Conservation (phyloP, 2,329 filamentous ascomycete genomes). For the Lecanosticta acicola region DNA sequence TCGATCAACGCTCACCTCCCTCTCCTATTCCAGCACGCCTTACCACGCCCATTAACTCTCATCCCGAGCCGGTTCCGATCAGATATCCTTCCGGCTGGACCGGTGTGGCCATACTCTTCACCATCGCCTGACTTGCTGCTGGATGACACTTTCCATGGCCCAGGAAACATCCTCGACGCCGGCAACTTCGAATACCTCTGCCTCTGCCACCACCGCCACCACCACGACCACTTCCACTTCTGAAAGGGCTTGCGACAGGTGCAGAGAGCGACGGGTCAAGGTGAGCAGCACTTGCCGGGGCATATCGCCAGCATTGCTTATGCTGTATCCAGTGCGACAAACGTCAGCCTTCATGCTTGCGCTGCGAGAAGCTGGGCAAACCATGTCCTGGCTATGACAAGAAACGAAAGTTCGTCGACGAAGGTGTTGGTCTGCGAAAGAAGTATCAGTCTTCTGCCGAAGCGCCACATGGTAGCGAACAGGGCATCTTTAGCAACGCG, state of each 20-base stretch:
- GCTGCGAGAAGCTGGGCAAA: constrained; percentile 33
- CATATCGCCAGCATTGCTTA: background rate
- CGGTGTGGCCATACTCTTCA: background rate
- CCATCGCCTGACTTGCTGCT: background rate
- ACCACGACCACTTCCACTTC: constrained; percentile 4
- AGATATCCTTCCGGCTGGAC: background rate
- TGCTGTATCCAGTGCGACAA: constrained; percentile 28
- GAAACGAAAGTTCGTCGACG: constrained; percentile 34
- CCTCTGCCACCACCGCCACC: background rate
- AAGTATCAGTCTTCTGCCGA: constrained; percentile 26
- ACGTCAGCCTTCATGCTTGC: constrained; percentile 26
- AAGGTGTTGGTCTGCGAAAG: constrained; percentile 28
- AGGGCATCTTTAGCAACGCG: constrained; percentile 4
- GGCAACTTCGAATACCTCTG: background rate
- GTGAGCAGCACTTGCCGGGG: constrained; percentile 13
- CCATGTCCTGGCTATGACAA: constrained; percentile 34
- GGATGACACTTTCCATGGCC: background rate
- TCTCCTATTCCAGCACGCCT: background rate
- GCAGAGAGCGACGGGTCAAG: constrained; percentile 33
- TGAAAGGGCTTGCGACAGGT: constrained; percentile 32
- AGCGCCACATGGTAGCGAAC: constrained; percentile 10
- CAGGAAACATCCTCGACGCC: background rate
- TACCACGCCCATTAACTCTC: background rate
- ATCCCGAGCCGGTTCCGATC: background rate
- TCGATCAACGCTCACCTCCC: background rate